Percentiles rank a stretch among this genome's conserved stretches.
Conservation (phyloP, 306 rosid species). For the Fragaria vesca region DNA sequence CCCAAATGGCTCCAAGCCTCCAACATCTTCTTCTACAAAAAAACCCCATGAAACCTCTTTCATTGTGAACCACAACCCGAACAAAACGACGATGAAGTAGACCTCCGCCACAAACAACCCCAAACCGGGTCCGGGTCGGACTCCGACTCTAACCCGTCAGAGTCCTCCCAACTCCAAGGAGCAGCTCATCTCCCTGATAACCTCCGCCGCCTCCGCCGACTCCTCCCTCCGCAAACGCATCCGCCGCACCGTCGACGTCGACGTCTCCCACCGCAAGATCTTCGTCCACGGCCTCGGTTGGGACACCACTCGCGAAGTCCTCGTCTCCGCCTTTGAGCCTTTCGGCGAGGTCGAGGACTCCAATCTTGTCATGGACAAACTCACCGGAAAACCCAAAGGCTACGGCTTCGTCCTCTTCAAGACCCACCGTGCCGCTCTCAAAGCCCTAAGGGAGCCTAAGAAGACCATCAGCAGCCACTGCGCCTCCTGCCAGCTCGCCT, state of each 20-base stretch:
- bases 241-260: no score
- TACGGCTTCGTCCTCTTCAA: constrained; percentile 43
- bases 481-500: constrained; percentile 45
- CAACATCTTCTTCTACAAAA: no score
- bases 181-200: constrained; percentile 22
- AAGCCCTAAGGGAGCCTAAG: constrained; percentile 35
- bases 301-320: constrained; percentile 39
- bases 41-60: constrained; percentile 5
- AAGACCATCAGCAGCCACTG: constrained; percentile 35
- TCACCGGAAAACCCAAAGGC: constrained; percentile 47
- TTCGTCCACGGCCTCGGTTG: constrained; percentile 45
- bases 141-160: no score
- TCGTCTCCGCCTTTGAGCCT: constrained; percentile 27
- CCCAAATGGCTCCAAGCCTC: no score
- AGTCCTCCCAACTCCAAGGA: constrained; percentile 10
- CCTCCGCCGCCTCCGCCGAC: neutral
- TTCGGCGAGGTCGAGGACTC: constrained; percentile 43
- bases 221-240: no score
- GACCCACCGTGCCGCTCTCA: constrained; percentile 24
- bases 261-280: constrained; percentile 32
- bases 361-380: constrained; percentile 37
- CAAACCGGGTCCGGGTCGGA: no score
- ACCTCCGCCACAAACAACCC: no score
- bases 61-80: no score
- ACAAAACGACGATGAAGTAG: no score